Evolutionary conservation across 331 rosid genomes (phyloP), one percentile per base, ranked within the genome.

Genomic region (Cydonia oblonga): DNA sequence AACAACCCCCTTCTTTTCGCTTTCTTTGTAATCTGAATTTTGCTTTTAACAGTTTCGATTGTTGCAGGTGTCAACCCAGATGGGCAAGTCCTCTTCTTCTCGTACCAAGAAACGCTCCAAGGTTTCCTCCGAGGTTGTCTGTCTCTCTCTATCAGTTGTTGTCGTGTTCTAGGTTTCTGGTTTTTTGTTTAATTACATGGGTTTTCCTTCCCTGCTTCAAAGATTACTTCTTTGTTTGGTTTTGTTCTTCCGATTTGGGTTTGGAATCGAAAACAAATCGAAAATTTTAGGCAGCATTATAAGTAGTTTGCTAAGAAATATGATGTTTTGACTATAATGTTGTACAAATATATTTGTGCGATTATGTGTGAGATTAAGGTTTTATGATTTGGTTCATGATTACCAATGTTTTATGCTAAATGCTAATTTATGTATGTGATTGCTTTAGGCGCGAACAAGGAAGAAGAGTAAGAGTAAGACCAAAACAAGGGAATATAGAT

Each of bases 11-110:
- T 51, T 57, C 20, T 11, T 59, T 40, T 26, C 63, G 64, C 22
- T 19, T 44, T 58, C 35, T 5, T 60, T 51, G 54, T 15, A 4
- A 2, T 67, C 54, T 56, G 16, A 18, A 56, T 59, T 49, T 70
- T 42, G 32, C 64, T 22, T 77, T 65, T 72, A 49, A 53, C 76
- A 44, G 60, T 49, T 25, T 60, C 75, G 76, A 57, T 65, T 80
- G 81, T 86, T 81, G 86, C 97, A 82, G 92, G 84, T 76, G 29
- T 32, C 1, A 16, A 74, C 24, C 73, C 78, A 15, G 79, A 93
- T 93, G 98, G 96, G 90, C 70, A 89, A 89, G 82, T 80, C 95
- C 44, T 86, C 97, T 68, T 66, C 86, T 82, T 89, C 96, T 62
- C 86, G 63, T 33, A 86, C 81, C 70, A 89, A 61, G 80, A 88